phyloP scores from a whole-genome alignment of 2,329 filamentous ascomycete genomes.

The Westerdykella aurantiaca region DNA sequence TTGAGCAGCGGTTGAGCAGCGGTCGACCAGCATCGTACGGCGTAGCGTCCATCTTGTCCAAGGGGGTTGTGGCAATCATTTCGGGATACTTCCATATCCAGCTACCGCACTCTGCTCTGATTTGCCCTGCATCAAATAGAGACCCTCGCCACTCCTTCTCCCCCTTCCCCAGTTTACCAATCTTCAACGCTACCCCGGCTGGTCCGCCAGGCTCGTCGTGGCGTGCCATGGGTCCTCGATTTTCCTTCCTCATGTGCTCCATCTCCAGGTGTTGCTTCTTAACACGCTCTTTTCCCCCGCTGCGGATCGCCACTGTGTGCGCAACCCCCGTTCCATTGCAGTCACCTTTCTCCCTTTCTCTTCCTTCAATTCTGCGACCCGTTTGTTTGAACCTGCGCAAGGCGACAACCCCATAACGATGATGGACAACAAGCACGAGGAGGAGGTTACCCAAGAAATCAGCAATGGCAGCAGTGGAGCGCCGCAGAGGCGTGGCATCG shows the following conservation, averaged over 20 bases:
- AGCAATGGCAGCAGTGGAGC: constrained; percentile 4
- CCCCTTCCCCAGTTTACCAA: constrained; percentile 16
- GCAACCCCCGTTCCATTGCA: not conserved
- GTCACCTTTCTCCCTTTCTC: constrained; percentile 1
- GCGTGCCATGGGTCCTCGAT: constrained; percentile 11
- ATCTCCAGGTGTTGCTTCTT: constrained; percentile 11
- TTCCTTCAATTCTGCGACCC: constrained; percentile 3
- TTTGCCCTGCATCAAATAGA: constrained; percentile 10
- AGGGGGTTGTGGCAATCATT: constrained; percentile 23
- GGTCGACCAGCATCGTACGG: not conserved
- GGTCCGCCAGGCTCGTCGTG: constrained; percentile 6
- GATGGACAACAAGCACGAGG: constrained; percentile 16
- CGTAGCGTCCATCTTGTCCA: not conserved
- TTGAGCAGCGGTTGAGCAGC: too few species aligned
- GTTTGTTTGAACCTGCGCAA: constrained; percentile 2
- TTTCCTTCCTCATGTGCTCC: constrained; percentile 22
- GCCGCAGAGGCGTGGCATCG: constrained; percentile 23
- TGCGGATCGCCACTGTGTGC: not conserved
- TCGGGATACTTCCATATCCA: constrained; percentile 27
- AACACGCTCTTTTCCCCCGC: constrained; percentile 25
- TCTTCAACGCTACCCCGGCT: constrained; percentile 8
- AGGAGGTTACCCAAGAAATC: constrained; percentile 13
- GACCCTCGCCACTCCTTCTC: constrained; percentile 22
- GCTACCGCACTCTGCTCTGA: constrained; percentile 14
- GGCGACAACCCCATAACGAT: constrained; percentile 11